phyloP scores from a whole-genome alignment of 192 early-diverging fungal genomes.

The Paraglomus occultum region DNA sequence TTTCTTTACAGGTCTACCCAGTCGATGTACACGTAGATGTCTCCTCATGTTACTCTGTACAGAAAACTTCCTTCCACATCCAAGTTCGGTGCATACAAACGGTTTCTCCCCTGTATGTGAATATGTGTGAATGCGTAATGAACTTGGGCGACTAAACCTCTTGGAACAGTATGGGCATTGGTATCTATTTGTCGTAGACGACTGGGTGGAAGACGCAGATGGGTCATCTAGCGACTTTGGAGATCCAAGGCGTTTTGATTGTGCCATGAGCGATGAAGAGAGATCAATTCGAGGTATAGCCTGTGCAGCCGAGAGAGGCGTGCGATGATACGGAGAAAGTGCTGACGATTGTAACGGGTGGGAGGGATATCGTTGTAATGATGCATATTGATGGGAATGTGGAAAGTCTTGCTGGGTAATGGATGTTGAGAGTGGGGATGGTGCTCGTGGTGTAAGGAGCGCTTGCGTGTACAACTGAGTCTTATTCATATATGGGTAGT shows the following conservation, averaged over 20 bases:
- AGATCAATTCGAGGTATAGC: not conserved
- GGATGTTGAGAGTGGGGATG: not conserved
- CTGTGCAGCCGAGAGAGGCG: not conserved
- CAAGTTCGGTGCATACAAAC: slow-evolving; percentile 57
- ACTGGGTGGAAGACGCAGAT: slow-evolving; percentile 1
- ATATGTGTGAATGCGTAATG: slow-evolving; percentile 64
- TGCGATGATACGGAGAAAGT: not conserved
- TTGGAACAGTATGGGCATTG: slow-evolving; percentile 62
- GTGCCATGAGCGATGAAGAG: slow-evolving; percentile 21
- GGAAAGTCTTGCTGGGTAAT: not conserved
- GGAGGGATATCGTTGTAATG: not conserved
- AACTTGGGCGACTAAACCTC: slow-evolving; percentile 66
- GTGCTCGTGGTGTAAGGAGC: not conserved
- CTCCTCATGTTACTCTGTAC: slow-evolving; percentile 75
- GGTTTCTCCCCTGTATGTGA: slow-evolving; percentile 81
- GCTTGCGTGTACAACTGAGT: not conserved
- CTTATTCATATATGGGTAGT: not conserved
- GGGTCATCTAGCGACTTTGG: slow-evolving; percentile 32
- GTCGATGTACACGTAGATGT: slow-evolving; percentile 58
- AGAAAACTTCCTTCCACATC: slow-evolving; percentile 67
- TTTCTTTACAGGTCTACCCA: slow-evolving; percentile 34
- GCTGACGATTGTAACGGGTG: not conserved
- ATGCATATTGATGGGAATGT: not conserved
- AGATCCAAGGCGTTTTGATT: slow-evolving; percentile 33
- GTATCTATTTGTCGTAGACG: slow-evolving; percentile 47